Evolutionary conservation across 1,139 yeast species (phyloP).

Genomic region (Candida sp.): DNA sequence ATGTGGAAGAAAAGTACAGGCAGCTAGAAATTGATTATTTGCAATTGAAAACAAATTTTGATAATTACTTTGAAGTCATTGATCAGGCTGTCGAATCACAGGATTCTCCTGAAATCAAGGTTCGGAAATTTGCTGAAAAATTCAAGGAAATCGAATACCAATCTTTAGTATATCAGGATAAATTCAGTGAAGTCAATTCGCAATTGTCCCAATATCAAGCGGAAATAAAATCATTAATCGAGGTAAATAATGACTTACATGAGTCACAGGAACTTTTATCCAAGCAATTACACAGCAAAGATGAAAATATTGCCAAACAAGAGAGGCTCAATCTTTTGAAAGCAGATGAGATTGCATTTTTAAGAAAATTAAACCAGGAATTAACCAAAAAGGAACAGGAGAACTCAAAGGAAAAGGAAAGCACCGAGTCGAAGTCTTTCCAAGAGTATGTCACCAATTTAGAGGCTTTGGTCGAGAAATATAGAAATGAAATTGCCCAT

Average conservation of each 20-base stretch:
- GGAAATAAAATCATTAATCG: constrained; percentile 5
- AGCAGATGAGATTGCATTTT: constrained; percentile 58
- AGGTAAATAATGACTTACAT: constrained; percentile 11
- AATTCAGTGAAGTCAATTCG: constrained; percentile 24
- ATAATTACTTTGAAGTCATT: constrained; percentile 29
- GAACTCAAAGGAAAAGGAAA: constrained; percentile 17
- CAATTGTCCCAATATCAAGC: constrained; percentile 12
- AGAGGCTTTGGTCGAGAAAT: constrained; percentile 52
- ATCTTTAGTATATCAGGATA: constrained; percentile 34
- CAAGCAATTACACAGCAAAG: constrained; percentile 23
- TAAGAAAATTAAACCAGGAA: constrained; percentile 43
- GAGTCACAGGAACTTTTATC: constrained; percentile 15
- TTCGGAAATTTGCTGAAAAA: constrained; percentile 27
- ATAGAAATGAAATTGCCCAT: constrained; percentile 49
- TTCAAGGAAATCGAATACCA: constrained; percentile 36
- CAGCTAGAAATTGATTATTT: constrained; percentile 52
- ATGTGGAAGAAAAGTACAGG: constrained; percentile 44
- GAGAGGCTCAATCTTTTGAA: constrained; percentile 54
- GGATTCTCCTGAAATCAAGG: constrained; percentile 18
- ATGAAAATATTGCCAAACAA: constrained; percentile 35
- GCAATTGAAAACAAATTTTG: constrained; percentile 40
- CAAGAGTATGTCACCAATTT: constrained; percentile 41
- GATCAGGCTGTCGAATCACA: constrained; percentile 18
- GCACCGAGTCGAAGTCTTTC: constrained; percentile 8
- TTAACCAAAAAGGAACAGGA: constrained; percentile 24